Evolutionary conservation across 1,284 basidiomycete genomes (phyloP).

Genomic region (Inonotus hispidus): DNA sequence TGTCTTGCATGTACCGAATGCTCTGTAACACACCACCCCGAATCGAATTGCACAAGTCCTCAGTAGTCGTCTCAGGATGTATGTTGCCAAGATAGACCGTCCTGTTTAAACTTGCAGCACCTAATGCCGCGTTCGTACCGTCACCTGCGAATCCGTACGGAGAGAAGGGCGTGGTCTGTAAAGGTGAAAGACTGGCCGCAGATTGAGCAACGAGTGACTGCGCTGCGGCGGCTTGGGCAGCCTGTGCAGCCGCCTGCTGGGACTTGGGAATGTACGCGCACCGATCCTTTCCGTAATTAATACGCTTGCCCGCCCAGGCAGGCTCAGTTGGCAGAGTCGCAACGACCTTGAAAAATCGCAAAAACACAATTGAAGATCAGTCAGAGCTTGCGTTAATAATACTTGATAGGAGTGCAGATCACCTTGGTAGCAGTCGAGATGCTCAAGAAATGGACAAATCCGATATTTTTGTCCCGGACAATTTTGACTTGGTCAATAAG

Average conservation of each 20-base stretch:
- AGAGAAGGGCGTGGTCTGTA: constrained; percentile 26
- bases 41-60: constrained; percentile 92
- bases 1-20: constrained; percentile 88
- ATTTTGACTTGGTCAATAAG: constrained; percentile 98
- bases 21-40: constrained; percentile 89
- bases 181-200: constrained; percentile 32
- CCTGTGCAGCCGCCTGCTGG: constrained; percentile 78
- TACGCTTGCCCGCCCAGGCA: constrained; percentile 88
- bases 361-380: constrained; percentile 1
- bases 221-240: constrained; percentile 76
- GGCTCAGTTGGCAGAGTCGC: constrained; percentile 84
- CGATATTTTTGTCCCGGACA: constrained; percentile 95
- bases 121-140: constrained; percentile 27
- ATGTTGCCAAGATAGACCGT: constrained; percentile 94
- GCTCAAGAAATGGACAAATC: constrained; percentile 93
- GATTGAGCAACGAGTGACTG: constrained; percentile 68
- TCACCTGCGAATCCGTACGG: constrained; percentile 43
- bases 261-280: constrained; percentile 93
- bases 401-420: constrained; percentile 15
- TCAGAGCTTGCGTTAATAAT: background rate
- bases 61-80: constrained; percentile 85
- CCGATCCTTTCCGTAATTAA: constrained; percentile 93
- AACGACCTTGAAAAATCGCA: constrained; percentile 59
- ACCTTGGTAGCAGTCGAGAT: constrained; percentile 92
- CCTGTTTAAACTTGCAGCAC: constrained; percentile 64